Evolutionary conservation across 805 yeast genomes (phyloP).

Genomic region (Ogataea corticis): DNA sequence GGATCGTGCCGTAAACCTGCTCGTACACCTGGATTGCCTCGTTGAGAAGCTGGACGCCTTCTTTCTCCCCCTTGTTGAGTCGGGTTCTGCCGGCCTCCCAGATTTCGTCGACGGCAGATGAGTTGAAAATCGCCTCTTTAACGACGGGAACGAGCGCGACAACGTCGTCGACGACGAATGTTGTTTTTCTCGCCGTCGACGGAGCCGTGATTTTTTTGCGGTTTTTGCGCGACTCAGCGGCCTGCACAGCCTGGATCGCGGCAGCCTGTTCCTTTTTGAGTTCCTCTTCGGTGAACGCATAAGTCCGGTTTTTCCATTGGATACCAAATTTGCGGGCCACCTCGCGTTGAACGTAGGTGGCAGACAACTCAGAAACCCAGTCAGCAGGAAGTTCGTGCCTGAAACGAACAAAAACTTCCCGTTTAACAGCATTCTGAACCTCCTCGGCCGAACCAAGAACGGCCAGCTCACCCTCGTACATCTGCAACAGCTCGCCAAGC

Average conservation of each 20-base stretch:
- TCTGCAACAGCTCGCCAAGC: constrained; percentile 43
- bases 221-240: constrained; percentile 19
- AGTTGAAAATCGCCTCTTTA: constrained; percentile 66
- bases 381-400: constrained; percentile 54
- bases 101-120: constrained; percentile 72
- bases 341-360: constrained; percentile 57
- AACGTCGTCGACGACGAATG: constrained; percentile 63
- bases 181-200: constrained; percentile 31
- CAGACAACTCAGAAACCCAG: constrained; percentile 45
- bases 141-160: constrained; percentile 70
- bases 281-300: constrained; percentile 47
- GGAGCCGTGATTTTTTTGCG: constrained; percentile 32
- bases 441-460: constrained; percentile 48
- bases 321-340: constrained; percentile 79
- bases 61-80: constrained; percentile 41
- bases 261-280: constrained; percentile 30
- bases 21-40: constrained; percentile 76
- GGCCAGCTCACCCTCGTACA: constrained; percentile 44
- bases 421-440: constrained; percentile 45
- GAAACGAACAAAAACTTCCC: constrained; percentile 62
- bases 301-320: constrained; percentile 67
- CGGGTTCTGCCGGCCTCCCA: constrained; percentile 58
- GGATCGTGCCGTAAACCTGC: constrained; percentile 80
- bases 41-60: constrained; percentile 61
- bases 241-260: constrained; percentile 26